Evolutionary conservation across 768 basidiomycete genomes (phyloP).

Genomic region (Tephrocybe sp.): DNA sequence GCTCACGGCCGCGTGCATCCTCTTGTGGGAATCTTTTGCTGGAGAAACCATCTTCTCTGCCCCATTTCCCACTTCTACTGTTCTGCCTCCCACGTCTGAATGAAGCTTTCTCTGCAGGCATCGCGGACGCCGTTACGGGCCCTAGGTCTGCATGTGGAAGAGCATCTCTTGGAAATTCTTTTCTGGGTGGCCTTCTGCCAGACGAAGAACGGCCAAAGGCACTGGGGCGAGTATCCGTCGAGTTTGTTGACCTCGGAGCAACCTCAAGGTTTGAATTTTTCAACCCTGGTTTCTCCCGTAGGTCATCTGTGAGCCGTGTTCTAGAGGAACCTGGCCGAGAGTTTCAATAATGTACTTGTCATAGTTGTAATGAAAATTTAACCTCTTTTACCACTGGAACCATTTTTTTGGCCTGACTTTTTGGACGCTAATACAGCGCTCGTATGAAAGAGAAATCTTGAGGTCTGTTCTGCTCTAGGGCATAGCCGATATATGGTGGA

Average conservation of each 20-base stretch:
- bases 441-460: conserved; percentile 4
- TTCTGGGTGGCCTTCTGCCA: background rate
- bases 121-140: background rate
- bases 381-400: background rate
- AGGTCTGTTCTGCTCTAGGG: conserved; percentile 1
- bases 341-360: background rate
- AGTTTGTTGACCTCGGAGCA: conserved; percentile 6
- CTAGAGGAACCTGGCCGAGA: conserved; percentile 16
- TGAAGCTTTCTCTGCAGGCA: background rate
- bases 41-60: no score
- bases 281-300: conserved; percentile 7
- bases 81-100: conserved; percentile 12
- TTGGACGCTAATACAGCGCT: conserved; percentile 2
- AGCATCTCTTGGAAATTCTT: conserved; percentile 15
- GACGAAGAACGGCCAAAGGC: background rate
- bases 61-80: conserved; percentile 4
- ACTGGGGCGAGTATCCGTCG: no score
- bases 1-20: background rate
- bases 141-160: conserved; percentile 11
- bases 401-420: background rate
- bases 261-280: conserved; percentile 11
- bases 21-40: no score
- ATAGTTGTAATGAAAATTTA: background rate
- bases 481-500: conserved; percentile 10
- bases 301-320: conserved; percentile 15